Evolutionary conservation across 345 rosid genomes (phyloP), one percentile per base, ranked within the genome.

Genomic region (Alliaria petiolata): DNA sequence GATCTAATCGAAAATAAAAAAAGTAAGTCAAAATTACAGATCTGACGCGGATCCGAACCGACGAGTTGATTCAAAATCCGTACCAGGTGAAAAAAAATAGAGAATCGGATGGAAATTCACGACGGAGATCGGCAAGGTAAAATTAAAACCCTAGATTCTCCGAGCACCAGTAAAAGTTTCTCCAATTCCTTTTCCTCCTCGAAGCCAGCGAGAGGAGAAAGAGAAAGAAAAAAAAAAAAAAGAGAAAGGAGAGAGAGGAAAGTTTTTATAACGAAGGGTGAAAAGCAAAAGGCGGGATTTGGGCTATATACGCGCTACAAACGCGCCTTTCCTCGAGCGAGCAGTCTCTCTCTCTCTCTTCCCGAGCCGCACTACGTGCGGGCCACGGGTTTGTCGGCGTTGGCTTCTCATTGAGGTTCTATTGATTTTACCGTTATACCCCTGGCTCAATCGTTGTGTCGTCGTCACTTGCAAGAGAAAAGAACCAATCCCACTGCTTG

Each of bases 231-330:
- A 62, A 59, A 12, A 13, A 53, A 26, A 55, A 11, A 62, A 12
- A 49, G 40, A 51, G 0, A 8, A 33, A 28, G 50, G 20, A 43
- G 53, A 49, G 54, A 64, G 49, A 7, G 6, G 20, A n/a, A 14
- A 9, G 30, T 61, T 47, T 55, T 25, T 67, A 63, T 69, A 70
- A 70, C 16, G 69, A 19, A 57, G 8, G 80, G 76, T 71, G 19
- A 65, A 71, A 40, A 77, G 76, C 72, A 65, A 77, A 77, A 71
- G 80, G 80, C 80, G 80, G 80, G 80, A 71, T 66, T 36, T 64
- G 50, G 51, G 51, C 51, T 55, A 34, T 19, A 60, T 30, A 62
- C 79, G 47, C 62, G 74, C 64, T 20, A 42, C 38, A 72, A 63
- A 72, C 71, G 57, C 69, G 70, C 69, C 50, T 58, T 58, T 51